Evolutionary conservation across 371 early-diverging fungal genomes (phyloP), one percentile per base, ranked within the genome.

Genomic region (Phascolomyces articulosus): DNA sequence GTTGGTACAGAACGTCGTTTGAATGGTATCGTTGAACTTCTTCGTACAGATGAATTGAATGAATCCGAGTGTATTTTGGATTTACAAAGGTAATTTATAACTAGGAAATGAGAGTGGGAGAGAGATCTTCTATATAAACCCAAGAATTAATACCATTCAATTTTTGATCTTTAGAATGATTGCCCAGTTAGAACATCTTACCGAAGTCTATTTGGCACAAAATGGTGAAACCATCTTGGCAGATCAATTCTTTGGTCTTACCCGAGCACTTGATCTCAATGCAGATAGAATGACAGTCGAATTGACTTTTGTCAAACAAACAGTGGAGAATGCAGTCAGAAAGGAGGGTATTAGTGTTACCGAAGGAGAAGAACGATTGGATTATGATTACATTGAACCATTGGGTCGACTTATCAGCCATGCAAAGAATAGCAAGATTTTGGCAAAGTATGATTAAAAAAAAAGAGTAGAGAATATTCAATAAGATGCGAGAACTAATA

Each of bases 21-120:
- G 58, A 87, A 93, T 68, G 80, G 73, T 3, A 85, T 93, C 55
- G 81, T 94, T 2, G 91, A 91, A 24, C 72, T 86, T 13, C 62
- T 94, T 60, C 89, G 92, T 57, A 86, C 87, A 38, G 93, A 94
- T 63, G 90, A 92, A 53, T 66, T 90, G 60, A 83, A 85, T 16
- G 88, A 91, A 21, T 57, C 69, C 2, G 86, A 87, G 2, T 80
- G 84, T 31, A 69, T 91, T 44, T 64, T 78, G 18, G 90, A 91
- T 66, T 47, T 92, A 47, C 86, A 89, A 49, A 75, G 87, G 49
- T 68, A 67, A 56, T n/a, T n/a, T n/a, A n/a, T n/a, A n/a, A n/a
- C n/a, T n/a, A n/a, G n/a, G n/a, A n/a, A n/a, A n/a, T n/a, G n/a
- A n/a, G n/a, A n/a, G n/a, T 34, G 34, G 34, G 11, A 9, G 31